phyloP scores from a whole-genome alignment of 2,329 filamentous ascomycete genomes.

The Fusarium floridanum region DNA sequence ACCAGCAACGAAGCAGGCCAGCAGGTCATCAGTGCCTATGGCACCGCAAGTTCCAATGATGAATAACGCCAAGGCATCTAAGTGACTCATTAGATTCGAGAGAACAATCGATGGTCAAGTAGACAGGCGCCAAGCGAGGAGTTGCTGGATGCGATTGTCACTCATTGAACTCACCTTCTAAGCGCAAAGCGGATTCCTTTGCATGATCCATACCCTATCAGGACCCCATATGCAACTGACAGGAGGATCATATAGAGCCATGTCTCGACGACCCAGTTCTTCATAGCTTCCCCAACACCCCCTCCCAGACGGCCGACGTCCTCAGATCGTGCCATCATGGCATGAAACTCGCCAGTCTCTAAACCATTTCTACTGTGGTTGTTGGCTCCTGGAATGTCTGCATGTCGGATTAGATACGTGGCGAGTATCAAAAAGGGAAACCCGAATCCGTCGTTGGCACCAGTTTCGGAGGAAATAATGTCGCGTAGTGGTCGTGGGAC shows the following conservation, averaged over 20 bases:
- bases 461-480: slow-evolving; percentile 73
- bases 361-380: background rate
- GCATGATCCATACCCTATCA: background rate
- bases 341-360: background rate
- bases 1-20: background rate
- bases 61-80: background rate
- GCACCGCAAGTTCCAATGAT: background rate
- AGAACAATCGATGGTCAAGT: background rate
- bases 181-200: background rate
- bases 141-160: background rate
- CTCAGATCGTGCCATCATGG: background rate
- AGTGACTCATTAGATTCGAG: background rate
- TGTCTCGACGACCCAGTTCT: background rate
- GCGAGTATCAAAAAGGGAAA: slow-evolving; percentile 61
- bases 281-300: background rate
- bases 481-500: slow-evolving; percentile 69
- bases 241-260: background rate
- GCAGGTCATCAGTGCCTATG: background rate
- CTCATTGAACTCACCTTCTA: background rate
- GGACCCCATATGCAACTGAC: background rate
- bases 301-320: background rate
- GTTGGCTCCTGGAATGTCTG: background rate
- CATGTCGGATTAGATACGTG: slow-evolving; percentile 24
- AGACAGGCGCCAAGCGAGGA: background rate
- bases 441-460: slow-evolving; percentile 60